A percentile compares a stretch with the other conserved stretches of the same genome.
Evolutionary conservation across 1,284 basidiomycete genomes (phyloP).

Genomic region (Pyrrhoderma lamaoense): DNA sequence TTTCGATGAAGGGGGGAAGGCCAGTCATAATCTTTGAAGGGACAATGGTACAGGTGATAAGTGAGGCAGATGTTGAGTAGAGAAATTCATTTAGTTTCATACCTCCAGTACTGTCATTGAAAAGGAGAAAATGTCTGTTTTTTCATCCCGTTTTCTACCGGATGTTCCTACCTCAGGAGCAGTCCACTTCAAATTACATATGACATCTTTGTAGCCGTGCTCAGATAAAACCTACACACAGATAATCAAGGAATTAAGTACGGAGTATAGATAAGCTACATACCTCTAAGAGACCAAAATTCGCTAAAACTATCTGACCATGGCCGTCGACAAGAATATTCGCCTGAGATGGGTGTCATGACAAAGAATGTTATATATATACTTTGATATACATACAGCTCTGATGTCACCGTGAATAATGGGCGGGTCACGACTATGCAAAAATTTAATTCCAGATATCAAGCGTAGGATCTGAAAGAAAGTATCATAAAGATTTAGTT

Average conservation of each 20-base stretch:
- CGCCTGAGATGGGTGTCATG: constrained; percentile 34
- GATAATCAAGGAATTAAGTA: no score
- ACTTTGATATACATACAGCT: constrained; percentile 30
- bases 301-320: constrained; percentile 45
- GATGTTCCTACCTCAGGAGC: constrained; percentile 50
- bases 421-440: constrained; percentile 42
- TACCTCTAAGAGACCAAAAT: constrained; percentile 41
- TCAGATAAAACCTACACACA: constrained; percentile 42
- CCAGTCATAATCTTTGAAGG: constrained; percentile 40
- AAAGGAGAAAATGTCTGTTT: constrained; percentile 46
- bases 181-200: constrained; percentile 43
- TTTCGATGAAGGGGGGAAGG: constrained; percentile 42
- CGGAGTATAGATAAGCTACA: no score
- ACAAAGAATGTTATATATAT: no score
- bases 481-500: no score
- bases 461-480: constrained; percentile 39
- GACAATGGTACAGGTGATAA: neutral
- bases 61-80: neutral
- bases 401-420: constrained; percentile 50
- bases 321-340: constrained; percentile 44
- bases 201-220: constrained; percentile 41
- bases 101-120: constrained; percentile 53
- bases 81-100: neutral
- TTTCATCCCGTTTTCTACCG: constrained; percentile 37
- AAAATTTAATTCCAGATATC: constrained; percentile 37